phyloP scores from a whole-genome alignment of 768 basidiomycete species.

The Mycena crocata region DNA sequence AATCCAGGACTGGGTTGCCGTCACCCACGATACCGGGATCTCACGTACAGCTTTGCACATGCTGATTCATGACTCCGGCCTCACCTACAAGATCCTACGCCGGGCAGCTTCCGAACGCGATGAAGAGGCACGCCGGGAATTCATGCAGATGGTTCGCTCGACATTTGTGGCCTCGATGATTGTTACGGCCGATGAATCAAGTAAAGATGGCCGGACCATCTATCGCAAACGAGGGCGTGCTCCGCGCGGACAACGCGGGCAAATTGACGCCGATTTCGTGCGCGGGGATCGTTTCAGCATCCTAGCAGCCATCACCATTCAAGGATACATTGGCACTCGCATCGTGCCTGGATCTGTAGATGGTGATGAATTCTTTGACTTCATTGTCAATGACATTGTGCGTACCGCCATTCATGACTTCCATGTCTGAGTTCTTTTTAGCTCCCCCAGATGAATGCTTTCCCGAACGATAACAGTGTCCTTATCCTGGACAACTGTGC shows the following conservation, averaged over 20 bases:
- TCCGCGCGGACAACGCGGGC: too few relatives aligned
- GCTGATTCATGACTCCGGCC: constrained; percentile 30
- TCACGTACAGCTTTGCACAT: constrained; percentile 23
- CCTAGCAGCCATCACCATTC: constrained; percentile 39
- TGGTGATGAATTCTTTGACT: constrained; percentile 44
- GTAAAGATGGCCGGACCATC: constrained; percentile 44
- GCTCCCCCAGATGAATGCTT: constrained; percentile 37
- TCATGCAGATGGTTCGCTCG: constrained; percentile 15
- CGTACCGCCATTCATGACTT: constrained; percentile 1
- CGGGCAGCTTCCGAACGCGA: too few relatives aligned
- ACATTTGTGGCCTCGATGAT: constrained; percentile 34
- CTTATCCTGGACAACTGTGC: constrained; percentile 46
- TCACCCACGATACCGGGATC: constrained; percentile 31
- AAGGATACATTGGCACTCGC: constrained; percentile 40
- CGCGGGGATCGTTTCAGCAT: constrained; percentile 39
- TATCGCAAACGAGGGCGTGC: constrained; percentile 40
- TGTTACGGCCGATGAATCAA: constrained; percentile 43
- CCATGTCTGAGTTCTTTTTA: constrained; percentile 26
- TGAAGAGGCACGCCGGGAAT: too few relatives aligned
- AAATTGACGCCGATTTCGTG: constrained; percentile 34
- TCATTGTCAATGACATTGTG: constrained; percentile 41
- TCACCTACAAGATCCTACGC: too few relatives aligned
- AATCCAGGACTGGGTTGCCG: constrained; percentile 37
- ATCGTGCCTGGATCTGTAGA: constrained; percentile 45
- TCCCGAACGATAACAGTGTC: constrained; percentile 38